phyloP scores from a whole-genome alignment of 2,329 filamentous ascomycete species.

The Triangularia verruculosa region DNA sequence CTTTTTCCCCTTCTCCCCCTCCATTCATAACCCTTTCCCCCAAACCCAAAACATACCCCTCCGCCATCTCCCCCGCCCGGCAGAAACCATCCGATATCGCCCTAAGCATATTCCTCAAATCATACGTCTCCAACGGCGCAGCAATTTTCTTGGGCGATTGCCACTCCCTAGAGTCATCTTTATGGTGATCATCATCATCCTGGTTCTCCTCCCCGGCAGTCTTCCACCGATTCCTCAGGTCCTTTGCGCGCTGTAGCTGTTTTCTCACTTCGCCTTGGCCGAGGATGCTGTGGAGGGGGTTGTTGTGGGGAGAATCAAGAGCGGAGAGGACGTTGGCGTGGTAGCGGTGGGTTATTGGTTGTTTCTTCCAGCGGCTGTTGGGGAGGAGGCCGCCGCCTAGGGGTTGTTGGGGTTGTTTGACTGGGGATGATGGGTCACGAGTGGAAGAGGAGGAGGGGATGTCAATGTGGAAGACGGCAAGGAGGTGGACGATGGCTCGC shows the following conservation, averaged over 20 bases:
- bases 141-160: conserved; percentile 11
- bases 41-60: conserved; percentile 36
- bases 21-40: conserved; percentile 2
- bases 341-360: conserved; percentile 46
- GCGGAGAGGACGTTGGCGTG: conserved; percentile 68
- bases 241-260: conserved; percentile 65
- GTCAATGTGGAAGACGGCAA: conserved; percentile 60
- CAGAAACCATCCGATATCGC: conserved; percentile 59
- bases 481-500: conserved; percentile 64
- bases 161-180: not conserved
- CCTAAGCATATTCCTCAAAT: conserved; percentile 58
- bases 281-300: conserved; percentile 55
- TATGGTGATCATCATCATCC: too few relatives aligned
- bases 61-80: conserved; percentile 52
- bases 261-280: conserved; percentile 53
- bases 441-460: not conserved
- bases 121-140: conserved; percentile 54
- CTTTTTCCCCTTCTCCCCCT: not conserved
- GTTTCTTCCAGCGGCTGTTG: not conserved
- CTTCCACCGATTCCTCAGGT: conserved; percentile 71
- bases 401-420: too few relatives aligned
- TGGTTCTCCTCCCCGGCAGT: conserved; percentile 60
- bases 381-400: too few relatives aligned
- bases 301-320: conserved; percentile 54
- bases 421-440: not conserved